Conservation (phyloP, 2,329 filamentous ascomycete species). For the Aureobasidium uvarum region DNA sequence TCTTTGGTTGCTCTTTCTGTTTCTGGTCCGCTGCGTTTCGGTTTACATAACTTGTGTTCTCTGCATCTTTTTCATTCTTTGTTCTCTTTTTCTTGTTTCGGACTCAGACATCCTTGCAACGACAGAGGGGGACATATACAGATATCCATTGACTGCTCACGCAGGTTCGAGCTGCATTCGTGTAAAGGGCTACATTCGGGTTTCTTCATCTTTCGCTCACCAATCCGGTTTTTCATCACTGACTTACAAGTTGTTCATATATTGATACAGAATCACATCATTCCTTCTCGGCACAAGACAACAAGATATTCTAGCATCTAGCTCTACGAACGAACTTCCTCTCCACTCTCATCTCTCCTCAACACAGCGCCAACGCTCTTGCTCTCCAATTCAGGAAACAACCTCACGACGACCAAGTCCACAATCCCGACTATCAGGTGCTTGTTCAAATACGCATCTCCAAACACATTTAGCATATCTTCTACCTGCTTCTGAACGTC, state of each 20-base stretch:
- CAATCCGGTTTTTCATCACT: too few species aligned
- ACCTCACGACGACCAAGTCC: conserved; percentile 74
- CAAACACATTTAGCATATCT: conserved; percentile 68
- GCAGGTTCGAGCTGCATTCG: neutral
- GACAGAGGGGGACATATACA: neutral
- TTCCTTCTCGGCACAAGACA: neutral
- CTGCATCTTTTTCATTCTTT: neutral
- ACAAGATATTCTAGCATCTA: neutral
- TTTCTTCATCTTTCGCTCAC: neutral
- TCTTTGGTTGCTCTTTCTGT: neutral
- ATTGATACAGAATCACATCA: neutral
- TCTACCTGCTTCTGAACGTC: conserved; percentile 46
- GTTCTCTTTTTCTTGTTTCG: neutral
- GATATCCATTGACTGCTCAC: neutral
- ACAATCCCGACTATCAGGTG: conserved; percentile 80
- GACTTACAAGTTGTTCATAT: neutral
- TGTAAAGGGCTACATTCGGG: neutral
- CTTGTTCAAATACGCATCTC: conserved; percentile 87
- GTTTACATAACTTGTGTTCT: neutral
- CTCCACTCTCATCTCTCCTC: neutral
- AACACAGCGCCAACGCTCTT: neutral
- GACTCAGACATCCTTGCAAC: neutral
- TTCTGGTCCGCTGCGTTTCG: neutral
- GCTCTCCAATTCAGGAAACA: conserved; percentile 75
- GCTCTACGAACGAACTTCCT: neutral